These are phyloP conservation scores for Leccinum variabile DNA, from an alignment of 1,284 basidiomycete genomes.

Conservation along the genomic window DNA sequence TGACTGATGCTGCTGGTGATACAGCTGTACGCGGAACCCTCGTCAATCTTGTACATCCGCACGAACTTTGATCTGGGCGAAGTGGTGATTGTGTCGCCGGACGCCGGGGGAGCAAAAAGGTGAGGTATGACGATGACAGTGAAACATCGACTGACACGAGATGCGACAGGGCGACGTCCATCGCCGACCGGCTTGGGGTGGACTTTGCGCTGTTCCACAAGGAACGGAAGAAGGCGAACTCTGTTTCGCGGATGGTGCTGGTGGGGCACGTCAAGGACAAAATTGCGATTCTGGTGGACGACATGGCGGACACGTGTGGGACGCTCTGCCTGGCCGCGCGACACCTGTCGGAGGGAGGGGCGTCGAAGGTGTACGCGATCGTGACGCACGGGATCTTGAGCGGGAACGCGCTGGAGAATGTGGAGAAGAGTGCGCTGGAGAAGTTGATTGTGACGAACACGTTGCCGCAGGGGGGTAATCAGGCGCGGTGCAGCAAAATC, in stretches of 20 bases:
- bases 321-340: conserved; percentile 92
- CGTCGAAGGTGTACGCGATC: conserved; percentile 83
- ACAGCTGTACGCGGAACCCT: conserved; percentile 96
- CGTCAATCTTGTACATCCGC: conserved; percentile 93
- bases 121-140: conserved; percentile 35
- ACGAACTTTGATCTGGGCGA: conserved; percentile 87
- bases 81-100: conserved; percentile 96
- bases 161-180: conserved; percentile 82
- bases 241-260: conserved; percentile 98
- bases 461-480: conserved; percentile 86
- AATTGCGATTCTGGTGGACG: conserved; percentile 97
- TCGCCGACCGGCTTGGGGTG: conserved; percentile 94
- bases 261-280: conserved; percentile 95
- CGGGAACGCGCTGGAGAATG: conserved; percentile 79
- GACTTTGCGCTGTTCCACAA: conserved; percentile 99
- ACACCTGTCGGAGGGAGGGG: conserved; percentile 90
- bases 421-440: conserved; percentile 79
- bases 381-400: conserved; percentile 98
- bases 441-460: conserved; percentile 99
- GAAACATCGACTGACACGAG: conserved; percentile 11
- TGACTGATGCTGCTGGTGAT: conserved; percentile 25
- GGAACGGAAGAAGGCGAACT: conserved; percentile 99
- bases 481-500: conserved; percentile 78
- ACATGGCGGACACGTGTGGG: conserved; percentile 99
- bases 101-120: conserved; percentile 99